Evolutionary conservation across 148 eudicot genomes (phyloP).

Genomic region (Vaccinium darrowii): DNA sequence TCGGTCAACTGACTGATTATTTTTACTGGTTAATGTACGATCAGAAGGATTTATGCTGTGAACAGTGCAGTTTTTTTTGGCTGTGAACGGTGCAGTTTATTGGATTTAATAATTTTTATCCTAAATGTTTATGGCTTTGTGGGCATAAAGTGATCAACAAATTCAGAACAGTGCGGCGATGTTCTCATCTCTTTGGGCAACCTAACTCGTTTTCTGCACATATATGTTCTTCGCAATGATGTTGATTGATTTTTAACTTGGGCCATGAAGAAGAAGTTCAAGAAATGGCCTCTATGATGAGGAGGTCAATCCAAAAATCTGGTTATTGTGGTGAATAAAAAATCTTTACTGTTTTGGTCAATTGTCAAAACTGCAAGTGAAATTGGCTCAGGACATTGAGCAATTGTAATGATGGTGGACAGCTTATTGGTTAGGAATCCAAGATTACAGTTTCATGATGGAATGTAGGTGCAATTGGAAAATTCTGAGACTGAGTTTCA

Average conservation of each 20-base stretch:
- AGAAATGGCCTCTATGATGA: not conserved
- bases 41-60: not conserved
- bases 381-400: not conserved
- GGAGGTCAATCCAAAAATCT: not conserved
- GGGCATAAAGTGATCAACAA: not conserved
- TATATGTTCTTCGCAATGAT: not conserved
- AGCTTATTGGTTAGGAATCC: not conserved
- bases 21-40: not conserved
- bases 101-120: not conserved
- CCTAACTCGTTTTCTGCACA: not conserved
- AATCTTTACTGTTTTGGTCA: not conserved
- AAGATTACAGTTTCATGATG: not conserved
- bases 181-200: not conserved
- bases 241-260: not conserved
- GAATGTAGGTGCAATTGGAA: not conserved
- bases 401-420: not conserved
- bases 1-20: not conserved
- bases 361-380: not conserved
- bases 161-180: not conserved
- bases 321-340: not conserved
- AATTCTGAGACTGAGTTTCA: not conserved
- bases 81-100: conserved; percentile 2
- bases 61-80: not conserved
- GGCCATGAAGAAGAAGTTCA: not conserved
- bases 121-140: not conserved